phyloP scores from a whole-genome alignment of 768 basidiomycete species.

The Leccinum boreale region DNA sequence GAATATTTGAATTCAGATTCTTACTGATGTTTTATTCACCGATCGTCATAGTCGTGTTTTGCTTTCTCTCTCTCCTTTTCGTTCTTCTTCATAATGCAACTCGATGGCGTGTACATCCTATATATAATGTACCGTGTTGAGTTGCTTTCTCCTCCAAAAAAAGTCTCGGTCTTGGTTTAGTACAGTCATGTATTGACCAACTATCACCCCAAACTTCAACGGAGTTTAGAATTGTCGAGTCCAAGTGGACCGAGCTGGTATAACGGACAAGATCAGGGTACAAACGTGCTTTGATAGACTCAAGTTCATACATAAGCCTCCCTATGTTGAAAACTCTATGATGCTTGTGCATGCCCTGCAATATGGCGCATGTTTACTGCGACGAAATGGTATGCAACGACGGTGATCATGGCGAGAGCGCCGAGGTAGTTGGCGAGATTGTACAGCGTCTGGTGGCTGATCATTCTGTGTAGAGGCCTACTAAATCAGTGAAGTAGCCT shows the following conservation, averaged over 20 bases:
- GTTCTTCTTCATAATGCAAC: too few relatives aligned
- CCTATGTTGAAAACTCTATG: neutral
- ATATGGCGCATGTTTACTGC: conserved; percentile 71
- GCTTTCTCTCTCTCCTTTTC: neutral
- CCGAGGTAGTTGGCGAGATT: conserved; percentile 82
- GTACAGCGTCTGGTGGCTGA: conserved; percentile 77
- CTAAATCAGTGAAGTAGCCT: neutral
- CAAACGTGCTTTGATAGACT: neutral
- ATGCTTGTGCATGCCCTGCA: conserved; percentile 21
- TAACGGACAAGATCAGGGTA: neutral
- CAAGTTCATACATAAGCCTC: neutral
- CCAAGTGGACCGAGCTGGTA: neutral
- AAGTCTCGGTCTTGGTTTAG: too few relatives aligned
- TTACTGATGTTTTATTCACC: too few relatives aligned
- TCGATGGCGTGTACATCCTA: too few relatives aligned
- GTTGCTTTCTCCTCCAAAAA: too few relatives aligned
- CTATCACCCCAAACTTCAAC: neutral
- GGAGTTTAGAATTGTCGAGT: neutral
- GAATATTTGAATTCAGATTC: too few relatives aligned
- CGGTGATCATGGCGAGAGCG: conserved; percentile 79
- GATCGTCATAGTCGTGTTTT: neutral
- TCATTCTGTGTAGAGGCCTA: conserved; percentile 47
- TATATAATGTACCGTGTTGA: too few relatives aligned
- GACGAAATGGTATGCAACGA: conserved; percentile 87
- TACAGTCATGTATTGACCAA: too few relatives aligned